Base-by-base conservation (phyloP, 176 grass and related monocot species). In the Carex parvula region DNA sequence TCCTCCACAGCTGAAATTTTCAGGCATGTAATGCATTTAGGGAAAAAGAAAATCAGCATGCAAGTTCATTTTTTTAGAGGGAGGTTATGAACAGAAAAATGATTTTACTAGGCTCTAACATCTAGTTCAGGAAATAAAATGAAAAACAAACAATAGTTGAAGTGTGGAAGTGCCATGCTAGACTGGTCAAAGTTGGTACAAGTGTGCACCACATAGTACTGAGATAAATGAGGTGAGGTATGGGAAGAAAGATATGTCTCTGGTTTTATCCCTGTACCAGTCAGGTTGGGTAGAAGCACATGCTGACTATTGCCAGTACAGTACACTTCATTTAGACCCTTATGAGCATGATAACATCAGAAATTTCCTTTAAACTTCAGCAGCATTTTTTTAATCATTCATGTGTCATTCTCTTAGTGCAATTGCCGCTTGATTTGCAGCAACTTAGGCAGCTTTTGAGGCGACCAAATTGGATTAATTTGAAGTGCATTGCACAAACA, bases 1-100 rank as follows among this genome's bases (percentile, higher is more conserved):
- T 98, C 95, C 84, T 98, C 95, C 21, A 98, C 50, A 64, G 92
- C 95, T 94, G 90, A 15, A 84, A 48, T 32, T 73, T 61, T 58
- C 73, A 73, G 17, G 50, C 50, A 77, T 56, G 32, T 6, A 32
- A 42, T 58, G 64, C n/a, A 54, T 53, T 26, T 53, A 26, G 16
- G 9, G 13, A 8, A 35, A 29, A 13, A 41, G 16, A 39, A 75
- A 54, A 53, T 75, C 71, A 75, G 39, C 8, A 42, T 14, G 10
- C 9, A 39, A 33, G 35, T 67, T 35, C 10, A 16, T n/a, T 73
- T 84, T 42, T 17, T 46, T 12, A 17, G 17, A 50, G 59, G 33
- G 17, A 65, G 6, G 1, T 22, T 56, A 56, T 56, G 22, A 77
- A 55, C 44, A 56, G 20, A 77, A 8, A 5, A 6, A 30, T 12